Base-by-base conservation (phyloP, 2,329 filamentous ascomycete genomes). In the Trichoderma koningii region DNA sequence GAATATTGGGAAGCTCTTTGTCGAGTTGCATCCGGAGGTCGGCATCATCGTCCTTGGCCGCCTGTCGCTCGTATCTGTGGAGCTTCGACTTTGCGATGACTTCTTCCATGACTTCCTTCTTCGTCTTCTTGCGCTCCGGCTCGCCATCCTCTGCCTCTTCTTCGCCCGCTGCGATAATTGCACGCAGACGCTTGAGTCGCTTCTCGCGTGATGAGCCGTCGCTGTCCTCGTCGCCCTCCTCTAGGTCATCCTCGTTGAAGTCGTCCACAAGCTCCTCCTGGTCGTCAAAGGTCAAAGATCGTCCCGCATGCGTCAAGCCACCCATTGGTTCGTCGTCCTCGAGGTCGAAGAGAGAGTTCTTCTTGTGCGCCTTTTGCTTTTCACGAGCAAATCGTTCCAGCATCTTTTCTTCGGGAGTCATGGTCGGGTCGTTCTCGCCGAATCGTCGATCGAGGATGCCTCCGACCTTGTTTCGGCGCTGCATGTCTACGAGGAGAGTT, bases 71-170 rank as follows among this genome's bases (percentile, higher is more conserved):
- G 73, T 94, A 93, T 78, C 97, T 98, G 83, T 97, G 86, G 68
- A 91, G 83, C 75, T 99, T 99, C 1, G 94, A 98, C 78, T 99
- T 99, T 67, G 93, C 92, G 70, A 99, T 97, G 67, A 99, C 85
- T 77, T 99, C 96, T 73, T 97, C 90, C 92, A 98, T 97, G 56
- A 99, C 91, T 77, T 99, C 95, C 62, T 95, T 91, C 79, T 97
- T 98, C 3, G 89, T 89, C 81, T 97, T 99, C 77, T 97, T 97
- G 66, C 89, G 85, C 71, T 94, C 90, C 0, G 92, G 93, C 68
- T 88, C 80, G 21, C 82, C 82, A 42, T 82, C 82, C 5, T 79
- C 80, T 0, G 81, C 81, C 6, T 81, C 81, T 3, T 78, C 80
- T 57, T 82, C 80, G 0, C 79, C 82, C 34, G 81, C 77, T 23